These are phyloP conservation scores for Osmanthus fragrans DNA, from an alignment of 257 asterid species.

Conservation along the genomic window DNA sequence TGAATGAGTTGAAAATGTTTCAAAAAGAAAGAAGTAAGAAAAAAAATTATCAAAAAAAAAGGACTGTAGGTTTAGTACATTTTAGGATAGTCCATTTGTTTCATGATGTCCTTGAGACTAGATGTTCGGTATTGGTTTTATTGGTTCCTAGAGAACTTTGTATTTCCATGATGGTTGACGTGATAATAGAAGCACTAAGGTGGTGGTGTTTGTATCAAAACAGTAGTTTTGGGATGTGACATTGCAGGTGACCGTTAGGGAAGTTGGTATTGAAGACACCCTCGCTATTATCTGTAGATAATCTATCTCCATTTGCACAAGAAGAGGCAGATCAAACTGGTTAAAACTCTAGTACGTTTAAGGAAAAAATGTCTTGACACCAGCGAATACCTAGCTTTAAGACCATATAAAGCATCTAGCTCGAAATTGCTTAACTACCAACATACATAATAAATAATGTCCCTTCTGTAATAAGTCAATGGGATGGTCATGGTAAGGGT, in stretches of 20 bases:
- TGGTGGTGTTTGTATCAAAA: background rate
- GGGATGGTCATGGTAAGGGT: background rate
- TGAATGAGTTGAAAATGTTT: background rate
- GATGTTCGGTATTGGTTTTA: background rate
- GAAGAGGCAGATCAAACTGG: background rate
- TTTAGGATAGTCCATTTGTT: background rate
- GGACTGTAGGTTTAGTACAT: background rate
- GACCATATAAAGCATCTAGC: background rate
- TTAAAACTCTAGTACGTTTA: background rate
- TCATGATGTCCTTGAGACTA: background rate
- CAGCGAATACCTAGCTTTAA: background rate
- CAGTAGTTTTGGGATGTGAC: background rate
- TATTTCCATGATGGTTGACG: background rate
- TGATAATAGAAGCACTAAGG: background rate
- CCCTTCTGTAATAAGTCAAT: background rate
- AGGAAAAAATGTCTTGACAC: background rate
- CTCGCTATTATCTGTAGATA: background rate
- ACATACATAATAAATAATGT: background rate
- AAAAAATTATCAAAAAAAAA: background rate
- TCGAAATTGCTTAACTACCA: background rate
- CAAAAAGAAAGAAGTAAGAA: background rate
- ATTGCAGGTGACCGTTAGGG: background rate
- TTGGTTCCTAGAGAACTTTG: background rate
- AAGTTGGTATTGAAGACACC: background rate
- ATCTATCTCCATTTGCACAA: background rate